Percentiles rank a stretch among this genome's conserved stretches.
phyloP scores from a whole-genome alignment of 1,284 basidiomycete genomes.

The Pseudozyma sp. region DNA sequence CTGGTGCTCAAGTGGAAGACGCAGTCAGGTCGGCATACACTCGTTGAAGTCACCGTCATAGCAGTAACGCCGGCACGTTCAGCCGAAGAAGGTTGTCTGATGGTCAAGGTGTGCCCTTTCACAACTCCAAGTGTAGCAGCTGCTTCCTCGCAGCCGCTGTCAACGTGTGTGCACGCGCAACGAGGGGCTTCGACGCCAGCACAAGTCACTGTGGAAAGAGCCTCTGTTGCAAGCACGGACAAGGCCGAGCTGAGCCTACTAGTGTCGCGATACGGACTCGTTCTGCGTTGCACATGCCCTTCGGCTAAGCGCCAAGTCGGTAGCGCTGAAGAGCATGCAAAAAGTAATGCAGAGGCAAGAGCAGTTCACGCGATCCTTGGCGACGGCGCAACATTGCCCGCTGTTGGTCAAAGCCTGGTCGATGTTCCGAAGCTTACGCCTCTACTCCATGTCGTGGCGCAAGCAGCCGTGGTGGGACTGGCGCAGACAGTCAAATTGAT shows the following conservation, averaged over 20 bases:
- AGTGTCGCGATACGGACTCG: conserved; percentile 30
- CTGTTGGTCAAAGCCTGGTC: conserved; percentile 20
- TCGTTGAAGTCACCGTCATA: conserved; percentile 6
- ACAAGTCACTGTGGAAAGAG: not conserved
- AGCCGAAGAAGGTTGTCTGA: conserved; percentile 1
- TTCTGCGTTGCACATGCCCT: conserved; percentile 9
- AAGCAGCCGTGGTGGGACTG: conserved; percentile 24
- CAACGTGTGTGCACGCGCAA: not conserved
- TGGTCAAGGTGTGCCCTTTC: conserved; percentile 5
- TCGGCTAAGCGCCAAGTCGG: not conserved
- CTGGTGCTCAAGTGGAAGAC: conserved; percentile 6
- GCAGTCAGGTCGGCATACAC: not conserved
- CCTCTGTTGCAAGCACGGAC: not conserved
- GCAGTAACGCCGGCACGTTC: not conserved
- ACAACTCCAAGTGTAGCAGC: conserved; percentile 5
- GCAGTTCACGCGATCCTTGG: conserved; percentile 10
- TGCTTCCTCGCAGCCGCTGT: not conserved
- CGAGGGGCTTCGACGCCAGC: too few species aligned
- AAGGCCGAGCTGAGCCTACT: conserved; percentile 18
- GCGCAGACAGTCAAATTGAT: conserved; percentile 22
- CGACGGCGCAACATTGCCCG: conserved; percentile 6
- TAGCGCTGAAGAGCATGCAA: not conserved
- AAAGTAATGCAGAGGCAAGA: not conserved
- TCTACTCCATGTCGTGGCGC: conserved; percentile 26
- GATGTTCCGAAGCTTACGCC: conserved; percentile 24